Conservation (phyloP, 2,329 filamentous ascomycete genomes). For the Colletotrichum destructivum region DNA sequence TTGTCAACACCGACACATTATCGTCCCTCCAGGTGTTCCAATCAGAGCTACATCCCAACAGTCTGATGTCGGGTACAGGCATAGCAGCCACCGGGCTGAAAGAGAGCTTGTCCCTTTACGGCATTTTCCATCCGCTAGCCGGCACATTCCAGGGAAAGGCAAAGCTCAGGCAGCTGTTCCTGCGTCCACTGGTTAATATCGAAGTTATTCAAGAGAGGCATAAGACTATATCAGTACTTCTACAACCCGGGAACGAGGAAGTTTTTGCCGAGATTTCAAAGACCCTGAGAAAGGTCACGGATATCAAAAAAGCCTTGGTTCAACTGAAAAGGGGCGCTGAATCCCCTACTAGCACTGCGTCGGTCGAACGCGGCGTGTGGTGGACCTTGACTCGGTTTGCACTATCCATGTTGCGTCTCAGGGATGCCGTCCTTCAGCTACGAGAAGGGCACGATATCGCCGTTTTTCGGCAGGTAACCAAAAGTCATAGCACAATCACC, state of each 20-base stretch:
- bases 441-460: constrained; percentile 65
- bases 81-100: constrained; percentile 76
- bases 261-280: constrained; percentile 69
- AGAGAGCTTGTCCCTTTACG: constrained; percentile 87
- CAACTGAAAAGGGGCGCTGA: constrained; percentile 86
- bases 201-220: constrained; percentile 80
- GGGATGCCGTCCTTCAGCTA: constrained; percentile 73
- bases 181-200: constrained; percentile 82
- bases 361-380: constrained; percentile 80
- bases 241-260: constrained; percentile 76
- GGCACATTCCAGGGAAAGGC: constrained; percentile 84
- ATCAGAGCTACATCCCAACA: constrained; percentile 86
- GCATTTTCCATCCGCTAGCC: constrained; percentile 82
- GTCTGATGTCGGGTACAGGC: constrained; percentile 80
- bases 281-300: constrained; percentile 79
- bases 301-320: constrained; percentile 78
- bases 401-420: constrained; percentile 78
- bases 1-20: constrained; percentile 86
- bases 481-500: constrained; percentile 20
- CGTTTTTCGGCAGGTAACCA: constrained; percentile 67
- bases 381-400: constrained; percentile 80
- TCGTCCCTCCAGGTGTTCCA: constrained; percentile 88
- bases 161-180: constrained; percentile 83
- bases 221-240: constrained; percentile 76
- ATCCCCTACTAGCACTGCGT: constrained; percentile 60